phyloP scores from a whole-genome alignment of 768 basidiomycete genomes.

The Cyathus striatus region DNA sequence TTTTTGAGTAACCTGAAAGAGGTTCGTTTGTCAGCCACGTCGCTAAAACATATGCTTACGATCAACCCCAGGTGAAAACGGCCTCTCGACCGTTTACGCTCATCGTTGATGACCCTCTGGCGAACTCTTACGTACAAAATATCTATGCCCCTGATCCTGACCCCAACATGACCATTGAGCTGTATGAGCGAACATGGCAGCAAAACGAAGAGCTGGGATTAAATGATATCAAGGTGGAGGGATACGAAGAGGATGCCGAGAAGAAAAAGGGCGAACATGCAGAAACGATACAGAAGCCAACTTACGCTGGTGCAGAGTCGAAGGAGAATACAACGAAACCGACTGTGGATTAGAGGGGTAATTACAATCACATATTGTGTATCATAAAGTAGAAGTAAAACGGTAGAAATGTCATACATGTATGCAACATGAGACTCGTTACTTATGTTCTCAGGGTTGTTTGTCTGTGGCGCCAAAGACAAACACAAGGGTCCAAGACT shows the following conservation, averaged over 20 bases:
- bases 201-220: conserved; percentile 95
- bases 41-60: neutral
- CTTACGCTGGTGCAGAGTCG: too few species aligned
- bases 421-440: too few species aligned
- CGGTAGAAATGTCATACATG: too few species aligned
- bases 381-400: too few species aligned
- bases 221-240: conserved; percentile 84
- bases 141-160: conserved; percentile 97
- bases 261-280: neutral
- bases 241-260: conserved; percentile 42
- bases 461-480: too few species aligned
- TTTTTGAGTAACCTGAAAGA: conserved; percentile 78
- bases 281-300: too few species aligned
- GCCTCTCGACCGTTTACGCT: conserved; percentile 82
- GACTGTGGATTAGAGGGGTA: too few species aligned
- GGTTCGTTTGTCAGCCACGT: conserved; percentile 31
- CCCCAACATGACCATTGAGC: conserved; percentile 83
- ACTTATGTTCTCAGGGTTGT: too few species aligned
- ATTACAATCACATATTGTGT: too few species aligned
- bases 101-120: conserved; percentile 91
- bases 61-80: conserved; percentile 56
- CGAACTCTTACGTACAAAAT: conserved; percentile 95
- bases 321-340: too few species aligned
- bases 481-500: too few species aligned
- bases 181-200: conserved; percentile 79